phyloP scores from a whole-genome alignment of 257 asterid species.

The Buddleja alternifolia region DNA sequence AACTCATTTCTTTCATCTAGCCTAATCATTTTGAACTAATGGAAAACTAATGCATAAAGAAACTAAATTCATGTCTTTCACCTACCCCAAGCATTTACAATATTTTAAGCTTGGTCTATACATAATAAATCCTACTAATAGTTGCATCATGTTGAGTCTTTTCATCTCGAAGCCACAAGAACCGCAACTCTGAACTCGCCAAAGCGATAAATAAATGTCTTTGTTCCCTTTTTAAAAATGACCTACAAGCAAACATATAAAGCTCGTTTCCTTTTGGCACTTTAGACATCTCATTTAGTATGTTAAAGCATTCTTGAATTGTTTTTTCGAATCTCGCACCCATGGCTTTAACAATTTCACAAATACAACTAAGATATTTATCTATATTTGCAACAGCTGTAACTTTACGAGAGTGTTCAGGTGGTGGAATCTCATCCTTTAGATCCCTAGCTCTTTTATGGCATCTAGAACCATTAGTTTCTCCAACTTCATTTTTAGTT shows the following conservation, averaged over 20 bases:
- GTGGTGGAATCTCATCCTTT: neutral
- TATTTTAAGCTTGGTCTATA: no score
- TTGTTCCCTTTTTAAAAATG: slow-evolving; percentile 8
- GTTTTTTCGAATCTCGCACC: neutral
- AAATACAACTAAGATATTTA: slow-evolving; percentile 7
- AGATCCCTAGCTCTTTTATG: slow-evolving; percentile 1
- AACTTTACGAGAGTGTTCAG: neutral
- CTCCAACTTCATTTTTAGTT: neutral
- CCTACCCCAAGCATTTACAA: no score
- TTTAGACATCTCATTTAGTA: neutral
- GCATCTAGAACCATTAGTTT: neutral
- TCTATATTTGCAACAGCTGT: slow-evolving; percentile 1
- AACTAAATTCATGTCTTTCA: no score
- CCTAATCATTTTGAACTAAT: no score
- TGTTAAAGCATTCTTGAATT: neutral
- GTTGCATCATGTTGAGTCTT: no score
- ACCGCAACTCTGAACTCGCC: no score
- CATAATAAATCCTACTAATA: no score
- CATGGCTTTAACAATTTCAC: slow-evolving; percentile 11
- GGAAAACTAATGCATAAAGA: no score
- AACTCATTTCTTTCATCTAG: no score
- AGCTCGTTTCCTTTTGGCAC: slow-evolving; percentile 15
- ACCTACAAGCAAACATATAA: neutral
- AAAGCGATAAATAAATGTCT: slow-evolving; percentile 7
- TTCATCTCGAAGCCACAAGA: no score